Conservation (phyloP, 2,329 filamentous ascomycete genomes). For the Fusarium graminum region DNA sequence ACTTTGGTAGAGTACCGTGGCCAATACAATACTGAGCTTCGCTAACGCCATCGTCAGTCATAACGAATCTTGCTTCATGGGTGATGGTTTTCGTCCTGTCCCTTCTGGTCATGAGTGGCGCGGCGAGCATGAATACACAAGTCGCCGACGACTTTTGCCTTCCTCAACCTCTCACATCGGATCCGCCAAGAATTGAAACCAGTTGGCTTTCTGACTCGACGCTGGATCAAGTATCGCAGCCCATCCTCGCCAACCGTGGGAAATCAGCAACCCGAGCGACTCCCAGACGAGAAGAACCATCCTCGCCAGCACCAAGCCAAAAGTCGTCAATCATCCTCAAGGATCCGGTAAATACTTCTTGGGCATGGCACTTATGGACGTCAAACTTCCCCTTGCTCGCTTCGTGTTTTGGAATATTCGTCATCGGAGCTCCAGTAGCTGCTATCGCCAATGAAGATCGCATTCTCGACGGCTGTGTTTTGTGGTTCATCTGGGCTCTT, state of each 20-base stretch:
- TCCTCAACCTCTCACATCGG: conserved; percentile 5
- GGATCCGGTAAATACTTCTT: conserved; percentile 5
- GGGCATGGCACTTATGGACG: conserved; percentile 27
- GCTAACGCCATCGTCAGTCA: conserved; percentile 47
- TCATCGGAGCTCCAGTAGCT: conserved; percentile 60
- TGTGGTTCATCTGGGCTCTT: conserved; percentile 65
- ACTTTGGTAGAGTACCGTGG: conserved; percentile 57
- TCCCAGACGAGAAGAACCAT: conserved; percentile 4
- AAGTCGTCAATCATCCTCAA: conserved; percentile 21
- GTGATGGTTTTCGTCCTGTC: conserved; percentile 48
- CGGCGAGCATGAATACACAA: conserved; percentile 15
- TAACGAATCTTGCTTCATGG: conserved; percentile 56
- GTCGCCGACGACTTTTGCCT: conserved; percentile 21
- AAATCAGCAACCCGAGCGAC: conserved; percentile 13
- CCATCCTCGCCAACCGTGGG: conserved; percentile 1
- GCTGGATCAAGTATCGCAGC: conserved; percentile 18
- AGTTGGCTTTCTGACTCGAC: conserved; percentile 44
- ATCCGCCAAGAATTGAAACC: conserved; percentile 27
- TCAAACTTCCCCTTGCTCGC: conserved; percentile 50
- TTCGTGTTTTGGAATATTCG: conserved; percentile 51
- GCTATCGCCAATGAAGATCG: conserved; percentile 51
- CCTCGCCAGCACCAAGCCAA: conserved; percentile 9
- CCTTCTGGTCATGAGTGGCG: conserved; percentile 37
- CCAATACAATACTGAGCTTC: accelerated
- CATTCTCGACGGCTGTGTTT: conserved; percentile 60